A percentile compares a stretch with the other conserved stretches of the same genome.
Conservation (phyloP, 257 asterid species). For the Salvia rosmarinus region DNA sequence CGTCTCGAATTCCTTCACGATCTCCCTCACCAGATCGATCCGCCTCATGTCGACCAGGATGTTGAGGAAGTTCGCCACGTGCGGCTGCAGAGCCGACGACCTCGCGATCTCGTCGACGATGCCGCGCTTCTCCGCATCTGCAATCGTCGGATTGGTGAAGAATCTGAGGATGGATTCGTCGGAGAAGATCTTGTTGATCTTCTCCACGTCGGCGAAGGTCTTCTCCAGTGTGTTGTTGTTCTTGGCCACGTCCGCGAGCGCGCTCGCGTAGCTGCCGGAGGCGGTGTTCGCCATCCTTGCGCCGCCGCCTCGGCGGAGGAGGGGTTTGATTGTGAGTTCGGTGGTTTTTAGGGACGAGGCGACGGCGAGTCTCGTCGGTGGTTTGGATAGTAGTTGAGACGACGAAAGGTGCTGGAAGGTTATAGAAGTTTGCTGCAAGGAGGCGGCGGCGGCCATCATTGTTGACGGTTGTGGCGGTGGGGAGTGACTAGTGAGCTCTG, state of each 20-base stretch:
- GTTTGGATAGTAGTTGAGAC: constrained; percentile 40
- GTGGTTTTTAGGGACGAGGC: constrained; percentile 53
- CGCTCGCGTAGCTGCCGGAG: constrained; percentile 79
- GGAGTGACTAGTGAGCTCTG: constrained; percentile 1
- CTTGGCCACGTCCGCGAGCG: constrained; percentile 74
- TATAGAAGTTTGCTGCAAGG: constrained; percentile 60
- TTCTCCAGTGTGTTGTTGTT: constrained; percentile 54
- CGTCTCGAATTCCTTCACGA: constrained; percentile 64
- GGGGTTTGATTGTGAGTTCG: constrained; percentile 52
- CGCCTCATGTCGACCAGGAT: constrained; percentile 73
- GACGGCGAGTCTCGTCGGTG: constrained; percentile 48
- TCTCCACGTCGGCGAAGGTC: constrained; percentile 63
- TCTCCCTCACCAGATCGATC: constrained; percentile 58
- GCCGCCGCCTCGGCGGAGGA: constrained; percentile 45
- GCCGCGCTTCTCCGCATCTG: constrained; percentile 45
- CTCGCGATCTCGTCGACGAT: constrained; percentile 57
- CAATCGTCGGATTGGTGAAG: constrained; percentile 65
- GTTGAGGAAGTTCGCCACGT: constrained; percentile 71
- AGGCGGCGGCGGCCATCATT: constrained; percentile 70
- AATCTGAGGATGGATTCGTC: constrained; percentile 42
- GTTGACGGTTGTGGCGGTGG: constrained; percentile 18
- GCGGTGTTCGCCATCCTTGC: constrained; percentile 63
- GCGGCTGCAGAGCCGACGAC: constrained; percentile 60
- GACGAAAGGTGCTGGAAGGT: constrained; percentile 52
- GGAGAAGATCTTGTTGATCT: constrained; percentile 60